Percentiles rank a stretch among this genome's conserved stretches.
phyloP scores from a whole-genome alignment of 331 rosid species.

The Quercus lobata region DNA sequence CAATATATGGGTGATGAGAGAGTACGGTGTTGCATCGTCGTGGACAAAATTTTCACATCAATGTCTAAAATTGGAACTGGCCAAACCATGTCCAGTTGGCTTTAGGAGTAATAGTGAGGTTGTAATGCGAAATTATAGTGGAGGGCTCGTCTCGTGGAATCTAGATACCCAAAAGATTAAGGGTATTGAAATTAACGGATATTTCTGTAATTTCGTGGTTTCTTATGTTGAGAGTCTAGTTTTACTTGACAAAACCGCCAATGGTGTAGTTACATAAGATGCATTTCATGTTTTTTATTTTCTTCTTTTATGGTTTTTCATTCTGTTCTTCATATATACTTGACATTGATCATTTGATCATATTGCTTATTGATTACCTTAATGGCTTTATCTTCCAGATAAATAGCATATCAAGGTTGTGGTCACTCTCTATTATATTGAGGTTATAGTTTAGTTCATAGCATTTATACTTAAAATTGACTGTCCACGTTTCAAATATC shows the following conservation, averaged over 20 bases:
- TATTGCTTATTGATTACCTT: too few species aligned
- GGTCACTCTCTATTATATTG: too few species aligned
- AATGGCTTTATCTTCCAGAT: too few species aligned
- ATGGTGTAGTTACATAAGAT: background rate
- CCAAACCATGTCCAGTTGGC: background rate
- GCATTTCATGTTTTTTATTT: too few species aligned
- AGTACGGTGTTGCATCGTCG: slow-evolving; percentile 14
- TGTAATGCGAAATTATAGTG: background rate
- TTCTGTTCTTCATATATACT: too few species aligned
- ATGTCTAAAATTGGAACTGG: background rate
- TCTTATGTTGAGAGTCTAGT: background rate
- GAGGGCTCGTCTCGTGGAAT: background rate
- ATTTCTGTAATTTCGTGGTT: background rate
- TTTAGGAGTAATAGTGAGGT: background rate
- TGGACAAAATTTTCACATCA: slow-evolving; percentile 16
- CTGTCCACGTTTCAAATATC: too few species aligned
- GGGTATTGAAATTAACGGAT: background rate
- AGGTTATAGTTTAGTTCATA: too few species aligned
- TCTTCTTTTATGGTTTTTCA: too few species aligned
- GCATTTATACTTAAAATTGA: too few species aligned
- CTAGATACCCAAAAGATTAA: background rate
- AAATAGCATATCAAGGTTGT: too few species aligned
- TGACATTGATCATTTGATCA: too few species aligned
- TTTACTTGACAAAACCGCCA: background rate
- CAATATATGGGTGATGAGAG: slow-evolving; percentile 27